Percentiles rank a stretch among this genome's conserved stretches.
These are phyloP conservation scores for Soucietia sequanensis DNA, from an alignment of 805 yeast genomes.

Conservation along the genomic window DNA sequence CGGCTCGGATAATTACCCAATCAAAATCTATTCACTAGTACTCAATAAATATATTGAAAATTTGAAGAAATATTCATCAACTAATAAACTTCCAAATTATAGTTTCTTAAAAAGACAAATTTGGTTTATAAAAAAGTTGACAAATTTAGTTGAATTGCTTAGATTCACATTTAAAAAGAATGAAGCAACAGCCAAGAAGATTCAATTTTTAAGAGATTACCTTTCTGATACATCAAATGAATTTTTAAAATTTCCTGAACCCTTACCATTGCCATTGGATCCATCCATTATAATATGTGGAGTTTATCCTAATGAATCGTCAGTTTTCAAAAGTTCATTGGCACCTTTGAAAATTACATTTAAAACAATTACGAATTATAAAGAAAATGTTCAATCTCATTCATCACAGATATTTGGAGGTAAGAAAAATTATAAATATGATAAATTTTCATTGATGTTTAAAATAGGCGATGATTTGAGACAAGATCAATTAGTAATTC, in stretches of 20 bases:
- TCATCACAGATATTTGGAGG: conserved; percentile 33
- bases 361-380: conserved; percentile 44
- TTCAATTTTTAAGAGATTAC: conserved; percentile 62
- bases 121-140: conserved; percentile 62
- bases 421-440: conserved; percentile 27
- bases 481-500: conserved; percentile 96
- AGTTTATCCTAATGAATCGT: conserved; percentile 71
- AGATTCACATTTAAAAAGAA: conserved; percentile 52
- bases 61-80: conserved; percentile 25
- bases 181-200: conserved; percentile 76
- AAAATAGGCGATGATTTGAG: conserved; percentile 94
- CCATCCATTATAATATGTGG: conserved; percentile 77
- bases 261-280: conserved; percentile 77
- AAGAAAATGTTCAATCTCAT: conserved; percentile 11
- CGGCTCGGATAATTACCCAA: too few relatives aligned
- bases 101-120: conserved; percentile 57
- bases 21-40: conserved; percentile 31
- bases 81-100: conserved; percentile 31
- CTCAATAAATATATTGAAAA: conserved; percentile 42
- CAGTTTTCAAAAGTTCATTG: conserved; percentile 88
- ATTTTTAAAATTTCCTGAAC: conserved; percentile 44
- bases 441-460: conserved; percentile 78
- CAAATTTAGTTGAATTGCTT: conserved; percentile 61
- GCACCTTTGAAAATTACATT: conserved; percentile 85
- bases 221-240: conserved; percentile 48